Conservation (phyloP, 306 rosid species). For the Datisca glomerata region DNA sequence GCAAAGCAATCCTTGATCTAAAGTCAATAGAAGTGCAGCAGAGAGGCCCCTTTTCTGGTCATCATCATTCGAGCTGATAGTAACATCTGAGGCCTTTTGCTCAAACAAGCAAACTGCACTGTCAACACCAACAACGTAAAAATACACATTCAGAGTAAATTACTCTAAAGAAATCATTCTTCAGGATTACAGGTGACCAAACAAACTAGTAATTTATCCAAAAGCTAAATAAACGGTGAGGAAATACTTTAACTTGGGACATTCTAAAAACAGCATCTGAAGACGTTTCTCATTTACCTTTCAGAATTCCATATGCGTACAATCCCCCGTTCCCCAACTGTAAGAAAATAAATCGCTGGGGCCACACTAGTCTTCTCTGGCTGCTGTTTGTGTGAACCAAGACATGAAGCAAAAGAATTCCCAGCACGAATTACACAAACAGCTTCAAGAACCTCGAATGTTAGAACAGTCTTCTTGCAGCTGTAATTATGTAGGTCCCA, state of each 20-base stretch:
- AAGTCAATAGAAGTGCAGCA: slow-evolving; percentile 54
- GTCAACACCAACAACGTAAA: slow-evolving; percentile 23
- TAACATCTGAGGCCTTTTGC: slow-evolving; percentile 73
- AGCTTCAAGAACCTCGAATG: slow-evolving; percentile 87
- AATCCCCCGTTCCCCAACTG: slow-evolving; percentile 85
- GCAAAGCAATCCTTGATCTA: slow-evolving; percentile 78
- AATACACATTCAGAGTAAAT: neutral
- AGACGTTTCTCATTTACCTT: slow-evolving; percentile 37
- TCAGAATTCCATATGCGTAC: slow-evolving; percentile 88
- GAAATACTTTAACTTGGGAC: too few relatives aligned
- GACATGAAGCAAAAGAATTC: slow-evolving; percentile 38
- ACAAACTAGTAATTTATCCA: too few relatives aligned
- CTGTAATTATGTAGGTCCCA: slow-evolving; percentile 81
- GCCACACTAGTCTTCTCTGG: slow-evolving; percentile 31
- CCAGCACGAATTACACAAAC: slow-evolving; percentile 46
- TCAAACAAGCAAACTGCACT: slow-evolving; percentile 87
- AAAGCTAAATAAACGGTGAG: neutral
- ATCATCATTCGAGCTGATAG: slow-evolving; percentile 35
- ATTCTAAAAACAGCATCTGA: too few relatives aligned
- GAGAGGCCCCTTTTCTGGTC: slow-evolving; percentile 79
- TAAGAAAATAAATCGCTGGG: slow-evolving; percentile 39
- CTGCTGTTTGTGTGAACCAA: slow-evolving; percentile 21
- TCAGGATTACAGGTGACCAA: neutral
- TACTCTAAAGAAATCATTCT: neutral
- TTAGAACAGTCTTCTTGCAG: slow-evolving; percentile 68